phyloP scores from a whole-genome alignment of 768 basidiomycete genomes.

The Panellus pusillus region DNA sequence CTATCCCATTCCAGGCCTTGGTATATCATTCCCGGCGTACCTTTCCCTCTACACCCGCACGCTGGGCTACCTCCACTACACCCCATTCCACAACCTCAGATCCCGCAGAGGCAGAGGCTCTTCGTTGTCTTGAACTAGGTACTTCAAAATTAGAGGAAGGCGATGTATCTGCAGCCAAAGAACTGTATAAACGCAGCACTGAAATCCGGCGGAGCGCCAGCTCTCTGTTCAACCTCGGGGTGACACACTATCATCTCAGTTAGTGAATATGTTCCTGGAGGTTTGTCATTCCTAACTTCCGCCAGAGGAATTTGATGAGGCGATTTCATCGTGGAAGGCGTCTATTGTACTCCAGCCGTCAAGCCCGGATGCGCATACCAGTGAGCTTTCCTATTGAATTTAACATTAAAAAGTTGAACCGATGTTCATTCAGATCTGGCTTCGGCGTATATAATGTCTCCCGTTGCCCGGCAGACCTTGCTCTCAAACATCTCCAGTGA shows the following conservation, averaged over 20 bases:
- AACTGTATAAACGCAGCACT: conserved; percentile 73
- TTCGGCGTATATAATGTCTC: conserved; percentile 84
- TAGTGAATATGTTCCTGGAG: conserved; percentile 8
- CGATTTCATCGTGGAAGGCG: conserved; percentile 85
- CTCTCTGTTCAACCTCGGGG: conserved; percentile 85
- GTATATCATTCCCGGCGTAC: conserved; percentile 30
- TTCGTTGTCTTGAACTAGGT: conserved; percentile 78
- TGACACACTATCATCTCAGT: conserved; percentile 90
- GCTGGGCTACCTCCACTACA: conserved; percentile 80
- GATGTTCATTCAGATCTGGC: conserved; percentile 63
- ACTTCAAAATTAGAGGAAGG: conserved; percentile 85
- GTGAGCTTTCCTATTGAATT: conserved; percentile 44
- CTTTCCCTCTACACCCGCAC: conserved; percentile 18
- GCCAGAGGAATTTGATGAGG: conserved; percentile 84
- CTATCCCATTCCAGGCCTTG: conserved; percentile 23
- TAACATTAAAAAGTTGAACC: conserved; percentile 22
- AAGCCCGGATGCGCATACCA: conserved; percentile 86
- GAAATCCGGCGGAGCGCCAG: conserved; percentile 80
- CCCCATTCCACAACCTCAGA: conserved; percentile 80
- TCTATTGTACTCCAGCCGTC: conserved; percentile 79
- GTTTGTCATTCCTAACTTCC: conserved; percentile 6
- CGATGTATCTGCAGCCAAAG: conserved; percentile 77
- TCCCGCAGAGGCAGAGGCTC: conserved; percentile 78
- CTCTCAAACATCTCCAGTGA: conserved; percentile 80
- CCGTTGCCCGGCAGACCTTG: conserved; percentile 79